Conservation (phyloP, 495 filamentous ascomycete genomes). For the Durotheca rogersii region DNA sequence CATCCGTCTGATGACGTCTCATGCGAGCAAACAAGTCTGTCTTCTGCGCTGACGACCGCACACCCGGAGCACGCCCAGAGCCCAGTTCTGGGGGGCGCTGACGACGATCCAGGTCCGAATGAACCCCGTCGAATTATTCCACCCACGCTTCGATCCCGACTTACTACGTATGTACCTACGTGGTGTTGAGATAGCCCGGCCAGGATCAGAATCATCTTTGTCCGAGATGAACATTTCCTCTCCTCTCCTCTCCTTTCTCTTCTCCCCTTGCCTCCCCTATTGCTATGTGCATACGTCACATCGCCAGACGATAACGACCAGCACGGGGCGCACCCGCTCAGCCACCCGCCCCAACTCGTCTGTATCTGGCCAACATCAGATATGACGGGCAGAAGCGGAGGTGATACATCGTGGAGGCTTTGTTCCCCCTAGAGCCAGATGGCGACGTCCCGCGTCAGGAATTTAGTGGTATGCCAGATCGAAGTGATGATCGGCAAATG, state of each 20-base stretch:
- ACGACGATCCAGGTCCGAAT: background rate
- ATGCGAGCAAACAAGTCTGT: conserved; percentile 27
- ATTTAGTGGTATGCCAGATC: background rate
- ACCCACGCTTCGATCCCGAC: too few relatives aligned
- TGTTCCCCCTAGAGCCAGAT: conserved; percentile 14
- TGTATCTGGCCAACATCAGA: conserved; percentile 11
- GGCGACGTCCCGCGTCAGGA: conserved; percentile 7
- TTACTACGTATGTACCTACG: too few relatives aligned
- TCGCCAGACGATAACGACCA: conserved; percentile 5
- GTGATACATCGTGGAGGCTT: conserved; percentile 19
- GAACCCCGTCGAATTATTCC: too few relatives aligned
- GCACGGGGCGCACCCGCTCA: conserved; percentile 8
- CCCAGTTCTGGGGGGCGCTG: background rate
- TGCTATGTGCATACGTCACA: conserved; percentile 19
- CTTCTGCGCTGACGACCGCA: too few relatives aligned
- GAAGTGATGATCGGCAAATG: conserved; percentile 7
- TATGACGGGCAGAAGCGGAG: conserved; percentile 26
- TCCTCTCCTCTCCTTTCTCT: background rate
- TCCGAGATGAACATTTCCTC: conserved; percentile 13
- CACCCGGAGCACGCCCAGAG: too few relatives aligned
- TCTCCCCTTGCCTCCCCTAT: conserved; percentile 1
- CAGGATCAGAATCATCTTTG: conserved; percentile 10
- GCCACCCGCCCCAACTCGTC: conserved; percentile 8
- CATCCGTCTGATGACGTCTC: conserved; percentile 18
- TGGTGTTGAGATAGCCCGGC: conserved; percentile 11